phyloP scores from a whole-genome alignment of 495 filamentous ascomycete species.

The Niebla homalea region DNA sequence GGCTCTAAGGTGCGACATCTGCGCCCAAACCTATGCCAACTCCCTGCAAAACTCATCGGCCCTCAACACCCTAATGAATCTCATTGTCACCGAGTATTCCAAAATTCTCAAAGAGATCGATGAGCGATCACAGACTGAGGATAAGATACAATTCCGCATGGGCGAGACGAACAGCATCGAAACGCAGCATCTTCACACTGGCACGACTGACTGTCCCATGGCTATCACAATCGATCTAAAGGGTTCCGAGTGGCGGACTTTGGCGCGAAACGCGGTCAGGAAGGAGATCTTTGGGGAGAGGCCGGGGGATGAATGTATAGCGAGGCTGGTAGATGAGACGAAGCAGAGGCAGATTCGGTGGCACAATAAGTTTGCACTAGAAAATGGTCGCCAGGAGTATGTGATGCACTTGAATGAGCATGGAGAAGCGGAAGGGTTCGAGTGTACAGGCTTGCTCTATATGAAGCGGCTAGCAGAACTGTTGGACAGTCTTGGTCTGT shows the following conservation, averaged over 20 bases:
- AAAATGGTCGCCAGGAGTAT: neutral
- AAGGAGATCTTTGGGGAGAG: constrained; percentile 4
- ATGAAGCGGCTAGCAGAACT: no score
- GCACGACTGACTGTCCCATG: constrained; percentile 14
- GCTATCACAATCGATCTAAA: constrained; percentile 11
- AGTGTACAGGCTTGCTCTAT: no score
- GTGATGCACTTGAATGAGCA: no score
- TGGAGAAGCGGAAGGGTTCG: no score
- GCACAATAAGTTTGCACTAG: neutral
- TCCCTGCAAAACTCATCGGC: constrained; percentile 14
- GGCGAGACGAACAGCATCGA: constrained; percentile 2
- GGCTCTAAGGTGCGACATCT: constrained; percentile 5
- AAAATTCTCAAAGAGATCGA: constrained; percentile 12
- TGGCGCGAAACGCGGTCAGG: constrained; percentile 12
- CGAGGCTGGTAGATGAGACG: constrained; percentile 6
- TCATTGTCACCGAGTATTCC: constrained; percentile 8
- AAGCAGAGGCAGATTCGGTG: constrained; percentile 5
- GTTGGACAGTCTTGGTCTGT: no score
- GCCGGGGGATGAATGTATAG: neutral
- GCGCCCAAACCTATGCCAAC: constrained; percentile 4
- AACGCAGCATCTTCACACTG: constrained; percentile 8
- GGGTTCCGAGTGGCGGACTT: constrained; percentile 10
- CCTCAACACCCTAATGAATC: constrained; percentile 5
- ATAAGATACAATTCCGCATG: constrained; percentile 9
- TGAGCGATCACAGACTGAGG: neutral